phyloP scores from a whole-genome alignment of 208 protist genomes.

The Acanthamoeba lenticulata region DNA sequence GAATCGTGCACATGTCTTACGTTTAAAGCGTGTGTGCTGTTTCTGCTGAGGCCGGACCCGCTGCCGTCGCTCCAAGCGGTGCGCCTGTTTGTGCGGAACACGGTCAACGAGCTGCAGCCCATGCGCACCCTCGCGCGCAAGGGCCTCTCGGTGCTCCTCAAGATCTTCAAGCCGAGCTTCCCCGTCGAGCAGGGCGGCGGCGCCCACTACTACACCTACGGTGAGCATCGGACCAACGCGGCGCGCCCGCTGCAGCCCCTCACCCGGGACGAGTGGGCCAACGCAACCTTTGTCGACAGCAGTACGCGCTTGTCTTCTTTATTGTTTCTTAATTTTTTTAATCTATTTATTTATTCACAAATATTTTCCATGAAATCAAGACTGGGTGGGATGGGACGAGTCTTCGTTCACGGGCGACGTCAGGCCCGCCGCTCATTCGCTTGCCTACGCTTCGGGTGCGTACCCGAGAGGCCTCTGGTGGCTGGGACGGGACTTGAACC shows the following conservation, averaged over 20 bases:
- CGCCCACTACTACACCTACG: background rate
- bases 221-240: background rate
- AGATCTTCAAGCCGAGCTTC: slow-evolving; percentile 41
- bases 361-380: no score
- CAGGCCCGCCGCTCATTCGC: background rate
- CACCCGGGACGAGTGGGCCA: background rate
- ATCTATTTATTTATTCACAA: background rate
- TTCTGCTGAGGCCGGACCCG: slow-evolving; percentile 11
- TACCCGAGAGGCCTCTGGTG: no score
- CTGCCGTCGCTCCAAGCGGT: background rate
- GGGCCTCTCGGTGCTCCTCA: background rate
- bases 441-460: background rate
- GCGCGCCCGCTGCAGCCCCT: background rate
- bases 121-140: background rate
- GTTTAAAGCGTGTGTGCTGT: slow-evolving; percentile 9
- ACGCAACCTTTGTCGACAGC: background rate
- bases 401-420: background rate
- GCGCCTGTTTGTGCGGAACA: background rate
- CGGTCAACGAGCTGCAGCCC: slow-evolving; percentile 28
- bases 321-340: background rate
- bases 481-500: no score
- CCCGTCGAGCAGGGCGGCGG: background rate
- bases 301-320: background rate
- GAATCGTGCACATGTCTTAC: background rate
- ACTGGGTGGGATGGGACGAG: background rate